Evolutionary conservation across 768 basidiomycete species (phyloP).

Genomic region (Amyloporia xantha): DNA sequence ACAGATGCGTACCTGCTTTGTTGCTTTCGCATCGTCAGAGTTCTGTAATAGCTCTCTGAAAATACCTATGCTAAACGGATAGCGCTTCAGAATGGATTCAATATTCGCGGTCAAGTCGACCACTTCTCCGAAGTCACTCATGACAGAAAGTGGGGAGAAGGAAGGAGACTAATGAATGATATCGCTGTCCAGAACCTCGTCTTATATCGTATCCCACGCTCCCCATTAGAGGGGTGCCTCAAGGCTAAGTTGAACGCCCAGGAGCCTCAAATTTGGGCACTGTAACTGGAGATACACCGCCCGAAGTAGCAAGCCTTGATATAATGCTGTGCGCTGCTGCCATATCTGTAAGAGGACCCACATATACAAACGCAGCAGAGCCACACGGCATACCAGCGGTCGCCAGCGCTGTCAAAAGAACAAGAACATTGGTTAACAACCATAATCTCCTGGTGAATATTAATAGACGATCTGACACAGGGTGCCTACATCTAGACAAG

Average conservation of each 20-base stretch:
- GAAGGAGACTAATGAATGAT: background rate
- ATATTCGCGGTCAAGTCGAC: slow-evolving; percentile 11
- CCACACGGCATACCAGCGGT: too few species aligned
- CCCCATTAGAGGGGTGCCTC: background rate
- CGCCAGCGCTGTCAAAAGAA: too few species aligned
- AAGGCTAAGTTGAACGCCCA: background rate
- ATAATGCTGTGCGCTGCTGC: too few species aligned
- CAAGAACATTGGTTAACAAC: too few species aligned
- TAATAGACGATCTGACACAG: too few species aligned
- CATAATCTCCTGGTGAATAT: too few species aligned
- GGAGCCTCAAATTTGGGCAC: background rate
- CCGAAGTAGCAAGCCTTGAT: too few species aligned
- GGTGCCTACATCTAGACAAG: too few species aligned
- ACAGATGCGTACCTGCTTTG: slow-evolving; percentile 30
- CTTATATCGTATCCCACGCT: background rate
- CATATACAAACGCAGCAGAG: background rate
- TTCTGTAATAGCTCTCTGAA: slow-evolving; percentile 43
- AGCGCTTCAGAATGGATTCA: slow-evolving; percentile 31
- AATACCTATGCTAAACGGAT: slow-evolving; percentile 39
- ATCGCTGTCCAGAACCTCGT: background rate
- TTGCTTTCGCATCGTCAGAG: slow-evolving; percentile 44
- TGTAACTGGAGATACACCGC: background rate
- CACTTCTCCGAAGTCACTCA: background rate
- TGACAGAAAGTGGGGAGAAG: background rate
- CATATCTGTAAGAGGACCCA: background rate